Conservation (phyloP, 129 eudicot genomes). For the Pulicaria dysenterica region DNA sequence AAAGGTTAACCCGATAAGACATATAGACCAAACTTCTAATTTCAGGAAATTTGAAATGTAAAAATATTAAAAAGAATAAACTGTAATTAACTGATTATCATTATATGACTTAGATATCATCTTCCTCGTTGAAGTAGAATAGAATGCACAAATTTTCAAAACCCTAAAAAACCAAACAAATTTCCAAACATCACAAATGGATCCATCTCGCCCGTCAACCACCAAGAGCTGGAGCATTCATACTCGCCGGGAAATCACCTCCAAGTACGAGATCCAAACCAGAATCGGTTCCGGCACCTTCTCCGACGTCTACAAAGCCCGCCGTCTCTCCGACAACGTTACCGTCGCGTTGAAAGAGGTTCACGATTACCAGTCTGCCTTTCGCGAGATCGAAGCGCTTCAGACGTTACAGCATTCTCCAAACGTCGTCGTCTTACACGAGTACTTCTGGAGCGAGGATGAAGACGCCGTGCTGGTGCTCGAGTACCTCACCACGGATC, state of each 20-base stretch:
- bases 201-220: slow-evolving; percentile 39
- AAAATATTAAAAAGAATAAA: too few relatives aligned
- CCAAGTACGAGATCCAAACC: slow-evolving; percentile 65
- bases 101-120: not conserved
- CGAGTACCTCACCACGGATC: slow-evolving; percentile 71
- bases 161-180: slow-evolving; percentile 11
- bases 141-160: slow-evolving; percentile 6
- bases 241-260: slow-evolving; percentile 74
- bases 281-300: slow-evolving; percentile 86
- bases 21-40: too few relatives aligned
- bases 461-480: slow-evolving; percentile 90
- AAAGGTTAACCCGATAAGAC: too few relatives aligned
- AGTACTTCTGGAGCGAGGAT: slow-evolving; percentile 78
- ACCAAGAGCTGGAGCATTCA: slow-evolving; percentile 97
- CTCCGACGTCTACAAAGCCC: slow-evolving; percentile 83
- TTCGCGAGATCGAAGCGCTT: slow-evolving; percentile 86
- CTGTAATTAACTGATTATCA: not conserved
- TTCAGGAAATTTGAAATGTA: too few relatives aligned
- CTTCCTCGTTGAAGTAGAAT: slow-evolving; percentile 5
- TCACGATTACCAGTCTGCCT: slow-evolving; percentile 84
- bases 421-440: slow-evolving; percentile 79
- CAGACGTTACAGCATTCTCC: slow-evolving; percentile 70
- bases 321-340: slow-evolving; percentile 66
- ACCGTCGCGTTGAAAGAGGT: slow-evolving; percentile 83
- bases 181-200: slow-evolving; percentile 34